phyloP scores from a whole-genome alignment of 768 basidiomycete species.

The Neoboletus brunneissimus region DNA sequence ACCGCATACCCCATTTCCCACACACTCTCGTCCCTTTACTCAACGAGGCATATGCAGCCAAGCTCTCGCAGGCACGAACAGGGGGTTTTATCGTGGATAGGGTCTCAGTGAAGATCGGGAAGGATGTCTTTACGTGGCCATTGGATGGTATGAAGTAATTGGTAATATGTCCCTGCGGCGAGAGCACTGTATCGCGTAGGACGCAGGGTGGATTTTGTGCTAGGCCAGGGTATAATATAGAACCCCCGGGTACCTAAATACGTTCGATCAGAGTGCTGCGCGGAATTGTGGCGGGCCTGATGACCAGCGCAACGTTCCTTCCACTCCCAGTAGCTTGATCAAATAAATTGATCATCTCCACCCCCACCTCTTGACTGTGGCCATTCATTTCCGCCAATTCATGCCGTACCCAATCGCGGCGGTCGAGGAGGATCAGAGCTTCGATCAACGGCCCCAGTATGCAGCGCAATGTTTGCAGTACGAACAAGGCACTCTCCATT shows the following conservation, averaged over 20 bases:
- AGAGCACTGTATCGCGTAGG: slow-evolving; percentile 6
- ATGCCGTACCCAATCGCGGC: slow-evolving; percentile 54
- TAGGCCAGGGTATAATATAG: neutral
- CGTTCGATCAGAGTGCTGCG: neutral
- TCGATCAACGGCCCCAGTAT: slow-evolving; percentile 68
- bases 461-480: slow-evolving; percentile 66
- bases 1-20: slow-evolving; percentile 53
- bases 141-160: slow-evolving; percentile 21
- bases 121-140: slow-evolving; percentile 53
- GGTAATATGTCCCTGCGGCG: slow-evolving; percentile 7
- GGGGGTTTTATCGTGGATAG: slow-evolving; percentile 52
- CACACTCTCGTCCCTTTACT: slow-evolving; percentile 44
- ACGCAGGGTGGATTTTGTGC: slow-evolving; percentile 3
- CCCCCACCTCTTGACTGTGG: slow-evolving; percentile 29
- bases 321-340: slow-evolving; percentile 72
- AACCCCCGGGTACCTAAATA: slow-evolving; percentile 5
- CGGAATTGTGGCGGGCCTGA: slow-evolving; percentile 34
- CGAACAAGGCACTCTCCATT: slow-evolving; percentile 46
- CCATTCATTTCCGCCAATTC: slow-evolving; percentile 27
- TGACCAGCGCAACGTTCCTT: slow-evolving; percentile 63
- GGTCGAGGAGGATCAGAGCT: slow-evolving; percentile 60
- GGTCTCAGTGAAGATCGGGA: slow-evolving; percentile 69
- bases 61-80: slow-evolving; percentile 40
- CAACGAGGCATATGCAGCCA: slow-evolving; percentile 44
- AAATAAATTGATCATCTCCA: slow-evolving; percentile 62